Base-by-base conservation (phyloP, 768 basidiomycete genomes). In the Serendipita vermifera region DNA sequence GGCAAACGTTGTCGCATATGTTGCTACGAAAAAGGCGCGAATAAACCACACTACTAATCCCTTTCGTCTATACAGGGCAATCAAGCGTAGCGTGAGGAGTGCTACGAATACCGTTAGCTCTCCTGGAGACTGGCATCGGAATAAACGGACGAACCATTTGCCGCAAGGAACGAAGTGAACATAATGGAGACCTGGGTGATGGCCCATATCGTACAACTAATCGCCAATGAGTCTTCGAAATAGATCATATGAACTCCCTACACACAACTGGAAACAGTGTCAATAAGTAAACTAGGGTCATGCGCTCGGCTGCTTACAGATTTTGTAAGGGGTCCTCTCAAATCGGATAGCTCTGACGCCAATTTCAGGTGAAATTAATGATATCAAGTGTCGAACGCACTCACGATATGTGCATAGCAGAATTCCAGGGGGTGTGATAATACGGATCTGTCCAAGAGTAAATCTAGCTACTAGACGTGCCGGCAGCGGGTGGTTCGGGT, bases 21-120 rank as follows among this genome's bases (percentile, higher is more conserved):
- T 22, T 9, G 46, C 3, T 4, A 29, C 27, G 46, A 51, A 51
- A 29, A 51, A 51, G 6, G 20, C 6, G 46, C 31, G 17, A 29
- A 51, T 51, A n/a, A 51, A 51, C 46, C 46, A 51, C n/a, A 51
- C 46, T 7, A 51, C 15, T 9, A 26, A 22, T 29, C 29, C n/a
- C 9, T 51, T 51, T 51, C 46, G 24, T 15, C 46, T 15, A 26
- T 51, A 51, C 22, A 51, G 46, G 2, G 46, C 46, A 15, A 29
- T 29, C n/a, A 51, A 29, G 7, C 46, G 46, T 15, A 51, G 46
- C 24, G 46, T 29, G n/a, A 51, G 29, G 20, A 51, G 46, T n/a
- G n/a, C n/a, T n/a, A n/a, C n/a, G n/a, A n/a, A n/a, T n/a, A n/a
- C n/a, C n/a, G n/a, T n/a, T n/a, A n/a, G n/a, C n/a, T n/a, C n/a